These are phyloP conservation scores for Colletotrichum theobromicola DNA, from an alignment of 2,329 filamentous ascomycete species.

Conservation along the genomic window DNA sequence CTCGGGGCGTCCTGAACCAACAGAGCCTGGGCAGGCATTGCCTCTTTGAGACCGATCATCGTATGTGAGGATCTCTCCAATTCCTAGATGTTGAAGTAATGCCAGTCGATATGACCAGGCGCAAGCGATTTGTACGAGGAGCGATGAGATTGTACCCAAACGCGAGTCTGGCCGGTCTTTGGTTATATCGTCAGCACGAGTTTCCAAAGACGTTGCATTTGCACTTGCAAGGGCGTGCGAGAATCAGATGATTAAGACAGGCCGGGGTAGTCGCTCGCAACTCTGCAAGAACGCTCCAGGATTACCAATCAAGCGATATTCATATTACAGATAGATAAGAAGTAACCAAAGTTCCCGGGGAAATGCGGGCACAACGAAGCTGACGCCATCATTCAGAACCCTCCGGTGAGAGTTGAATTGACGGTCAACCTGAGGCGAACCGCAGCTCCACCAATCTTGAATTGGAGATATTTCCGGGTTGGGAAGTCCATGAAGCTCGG, in stretches of 20 bases:
- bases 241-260: background rate
- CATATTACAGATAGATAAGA: background rate
- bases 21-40: background rate
- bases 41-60: background rate
- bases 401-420: background rate
- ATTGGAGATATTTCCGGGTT: background rate
- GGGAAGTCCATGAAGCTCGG: background rate
- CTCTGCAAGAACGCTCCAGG: background rate
- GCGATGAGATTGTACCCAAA: background rate
- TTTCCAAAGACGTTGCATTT: background rate
- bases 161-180: rapidly evolving
- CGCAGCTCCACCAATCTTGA: background rate
- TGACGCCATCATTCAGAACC: background rate
- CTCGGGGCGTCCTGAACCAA: background rate
- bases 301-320: background rate
- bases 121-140: no score
- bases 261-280: background rate
- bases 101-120: no score
- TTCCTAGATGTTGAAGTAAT: no score
- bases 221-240: background rate
- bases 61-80: no score
- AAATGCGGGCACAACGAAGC: background rate
- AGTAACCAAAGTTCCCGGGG: background rate
- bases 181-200: background rate
- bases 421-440: background rate